Conservation (phyloP, 306 rosid species). For the Pachyrhizus erosus region DNA sequence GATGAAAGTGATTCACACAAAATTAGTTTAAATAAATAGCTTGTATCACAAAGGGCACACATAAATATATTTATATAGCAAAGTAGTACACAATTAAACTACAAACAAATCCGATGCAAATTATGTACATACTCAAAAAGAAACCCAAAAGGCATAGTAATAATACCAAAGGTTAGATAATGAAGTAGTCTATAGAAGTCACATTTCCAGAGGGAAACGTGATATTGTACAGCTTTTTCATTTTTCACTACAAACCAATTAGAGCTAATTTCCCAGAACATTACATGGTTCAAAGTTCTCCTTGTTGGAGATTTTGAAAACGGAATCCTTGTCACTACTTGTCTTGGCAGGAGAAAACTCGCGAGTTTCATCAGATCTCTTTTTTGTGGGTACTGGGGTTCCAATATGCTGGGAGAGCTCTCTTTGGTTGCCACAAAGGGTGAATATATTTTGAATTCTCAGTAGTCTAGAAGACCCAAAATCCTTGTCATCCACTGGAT, state of each 20-base stretch:
- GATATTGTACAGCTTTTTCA: slow-evolving; percentile 29
- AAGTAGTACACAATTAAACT: not conserved
- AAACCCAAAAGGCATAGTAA: not conserved
- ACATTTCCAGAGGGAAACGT: slow-evolving; percentile 44
- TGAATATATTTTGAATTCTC: slow-evolving; percentile 85
- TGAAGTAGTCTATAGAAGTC: not conserved
- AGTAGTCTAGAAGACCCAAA: slow-evolving; percentile 52
- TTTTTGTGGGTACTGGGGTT: slow-evolving; percentile 57
- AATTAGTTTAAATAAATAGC: not conserved
- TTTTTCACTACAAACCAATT: not conserved
- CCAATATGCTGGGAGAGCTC: slow-evolving; percentile 70
- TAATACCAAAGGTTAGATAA: not conserved
- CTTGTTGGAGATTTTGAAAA: slow-evolving; percentile 46
- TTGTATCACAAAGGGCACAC: not conserved
- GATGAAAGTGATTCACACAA: too few relatives aligned
- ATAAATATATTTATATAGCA: not conserved
- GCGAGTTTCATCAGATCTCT: slow-evolving; percentile 40
- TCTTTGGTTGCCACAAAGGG: slow-evolving; percentile 94
- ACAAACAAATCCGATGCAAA: not conserved
- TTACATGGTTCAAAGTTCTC: slow-evolving; percentile 53
- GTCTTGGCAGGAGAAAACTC: slow-evolving; percentile 47
- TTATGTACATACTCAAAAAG: not conserved
- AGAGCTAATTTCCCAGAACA: slow-evolving; percentile 48
- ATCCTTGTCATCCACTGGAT: slow-evolving; percentile 61
- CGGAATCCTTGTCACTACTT: slow-evolving; percentile 45